Conservation (phyloP, 495 filamentous ascomycete species). For the Penicillium arizonense region DNA sequence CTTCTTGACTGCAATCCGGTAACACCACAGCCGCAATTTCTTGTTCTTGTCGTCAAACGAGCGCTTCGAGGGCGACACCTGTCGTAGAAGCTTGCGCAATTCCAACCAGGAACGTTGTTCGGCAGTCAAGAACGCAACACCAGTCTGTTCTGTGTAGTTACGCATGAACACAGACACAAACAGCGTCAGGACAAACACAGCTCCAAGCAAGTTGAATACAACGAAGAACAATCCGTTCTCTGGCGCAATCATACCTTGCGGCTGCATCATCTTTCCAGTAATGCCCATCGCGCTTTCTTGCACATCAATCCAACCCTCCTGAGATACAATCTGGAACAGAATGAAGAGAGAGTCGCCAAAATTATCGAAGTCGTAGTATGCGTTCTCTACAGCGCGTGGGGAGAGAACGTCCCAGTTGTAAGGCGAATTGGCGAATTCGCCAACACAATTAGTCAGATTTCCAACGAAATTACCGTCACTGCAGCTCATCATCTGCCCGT, state of each 20-base stretch:
- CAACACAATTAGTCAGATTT: constrained; percentile 65
- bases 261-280: constrained; percentile 72
- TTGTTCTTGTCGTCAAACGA: constrained; percentile 70
- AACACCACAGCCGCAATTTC: constrained; percentile 88
- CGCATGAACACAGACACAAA: constrained; percentile 99
- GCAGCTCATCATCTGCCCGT: constrained; percentile 74
- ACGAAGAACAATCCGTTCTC: constrained; percentile 94
- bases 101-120: constrained; percentile 98
- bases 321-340: constrained; percentile 97
- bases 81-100: constrained; percentile 85
- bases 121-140: constrained; percentile 92
- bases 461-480: constrained; percentile 65
- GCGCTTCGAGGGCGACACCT: constrained; percentile 89
- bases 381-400: constrained; percentile 75
- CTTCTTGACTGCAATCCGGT: constrained; percentile 90
- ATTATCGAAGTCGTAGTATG: constrained; percentile 90
- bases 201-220: constrained; percentile 92
- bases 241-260: constrained; percentile 61
- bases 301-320: constrained; percentile 95
- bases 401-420: constrained; percentile 81
- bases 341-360: constrained; percentile 92
- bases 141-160: constrained; percentile 98
- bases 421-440: constrained; percentile 75
- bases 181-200: constrained; percentile 95
- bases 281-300: constrained; percentile 81